Evolutionary conservation across 345 rosid species (phyloP), one percentile per base, ranked within the genome.

Genomic region (Euphorbia pulcherrima): DNA sequence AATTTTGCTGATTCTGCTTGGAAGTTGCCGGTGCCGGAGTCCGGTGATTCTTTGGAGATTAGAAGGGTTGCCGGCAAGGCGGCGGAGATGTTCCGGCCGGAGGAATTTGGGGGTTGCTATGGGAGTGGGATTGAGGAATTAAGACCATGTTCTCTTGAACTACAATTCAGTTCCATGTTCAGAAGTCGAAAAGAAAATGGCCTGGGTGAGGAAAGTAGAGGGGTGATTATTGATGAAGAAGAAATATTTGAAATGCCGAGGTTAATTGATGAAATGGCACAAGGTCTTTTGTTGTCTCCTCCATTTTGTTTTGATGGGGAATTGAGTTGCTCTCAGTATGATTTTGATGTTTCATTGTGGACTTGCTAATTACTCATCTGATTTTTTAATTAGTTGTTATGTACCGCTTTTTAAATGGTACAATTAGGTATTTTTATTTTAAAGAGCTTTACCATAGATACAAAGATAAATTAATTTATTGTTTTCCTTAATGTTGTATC

Each of bases 1-100:
- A 89, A 89, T 70, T 89, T 87, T 60, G 85, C 88, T 0, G 96
- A 89, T 72, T 89, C 96, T 0, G 68, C 75, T 1, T 87, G 92
- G 89, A 79, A 81, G 12, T 70, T 87, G 9, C 96, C 88, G 0
- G 60, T 72, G 30, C 90, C 96, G 2, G 78, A 65, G 58, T 89
- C 92, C 0, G 75, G 12, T 18, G 76, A 79, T 17, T 77, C 88
- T 0, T 37, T 47, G n/a, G 86, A 76, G 27, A 86, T 88, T 21
- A 72, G 83, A 56, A 57, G 69, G 41, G 83, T 73, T 0, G 92
- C 95, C 0, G 70, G 72, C 0, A 83, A 83, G 63, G 95, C 92
- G 0, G 95, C 95, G 0, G 83, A 86, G 41, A 67, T 72, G 68
- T 83, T 85, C 14, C 64, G 86, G 78, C 80, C 82, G 1, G 35